Conservation (phyloP, 2,329 filamentous ascomycete species). For the Fusarium succisae region DNA sequence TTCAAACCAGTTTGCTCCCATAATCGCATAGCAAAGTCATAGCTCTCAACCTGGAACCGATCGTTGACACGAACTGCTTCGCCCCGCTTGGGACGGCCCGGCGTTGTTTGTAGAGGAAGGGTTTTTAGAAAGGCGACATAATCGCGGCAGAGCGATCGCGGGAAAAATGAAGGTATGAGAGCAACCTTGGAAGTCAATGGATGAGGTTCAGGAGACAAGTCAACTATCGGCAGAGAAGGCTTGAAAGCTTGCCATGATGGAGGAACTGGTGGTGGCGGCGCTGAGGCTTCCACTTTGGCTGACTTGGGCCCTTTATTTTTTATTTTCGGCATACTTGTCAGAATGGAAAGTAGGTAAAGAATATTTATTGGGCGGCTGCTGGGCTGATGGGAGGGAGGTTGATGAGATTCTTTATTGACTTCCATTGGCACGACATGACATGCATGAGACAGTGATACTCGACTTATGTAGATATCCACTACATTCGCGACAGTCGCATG, state of each 20-base stretch:
- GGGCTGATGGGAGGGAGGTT: background rate
- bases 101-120: constrained; percentile 80
- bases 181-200: constrained; percentile 70
- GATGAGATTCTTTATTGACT: background rate
- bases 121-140: constrained; percentile 78
- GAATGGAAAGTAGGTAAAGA: background rate
- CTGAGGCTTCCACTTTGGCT: constrained; percentile 26
- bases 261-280: constrained; percentile 44
- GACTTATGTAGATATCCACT: background rate
- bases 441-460: background rate
- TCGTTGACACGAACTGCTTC: constrained; percentile 90
- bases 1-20: constrained; percentile 82
- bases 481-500: constrained; percentile 2
- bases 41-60: constrained; percentile 83
- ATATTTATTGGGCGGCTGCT: background rate
- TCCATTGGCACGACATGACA: background rate
- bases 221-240: constrained; percentile 71
- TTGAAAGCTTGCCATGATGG: constrained; percentile 76
- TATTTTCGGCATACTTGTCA: constrained; percentile 43
- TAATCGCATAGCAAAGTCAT: constrained; percentile 75
- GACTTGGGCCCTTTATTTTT: constrained; percentile 47
- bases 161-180: constrained; percentile 78
- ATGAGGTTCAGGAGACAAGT: constrained; percentile 68
- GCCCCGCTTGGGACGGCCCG: constrained; percentile 79
- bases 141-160: constrained; percentile 75